Base-by-base conservation (phyloP, 495 filamentous ascomycete species). In the Xylaria flabelliformis region DNA sequence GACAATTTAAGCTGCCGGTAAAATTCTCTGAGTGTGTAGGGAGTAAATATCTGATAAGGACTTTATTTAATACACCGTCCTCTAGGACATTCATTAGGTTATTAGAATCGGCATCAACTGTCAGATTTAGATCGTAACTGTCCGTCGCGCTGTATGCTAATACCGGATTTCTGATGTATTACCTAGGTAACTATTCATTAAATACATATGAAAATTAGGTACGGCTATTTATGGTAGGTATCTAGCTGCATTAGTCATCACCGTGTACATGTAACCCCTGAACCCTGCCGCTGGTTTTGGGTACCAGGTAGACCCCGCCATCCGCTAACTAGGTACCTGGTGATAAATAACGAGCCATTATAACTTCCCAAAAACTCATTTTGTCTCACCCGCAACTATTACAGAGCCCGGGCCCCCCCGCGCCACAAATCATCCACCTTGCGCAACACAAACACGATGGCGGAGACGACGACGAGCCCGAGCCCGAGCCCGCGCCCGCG, bases 401-500 rank as follows among this genome's bases (percentile, higher is more conserved):
- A 21, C 17, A 55, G 21, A 51, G n/a, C 9, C 51, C 51, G 51
- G 51, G 51, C 2, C n/a, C 12, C 12, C 51, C 21, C 21, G 9
- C 21, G 51, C 51, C 51, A 59, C 56, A 17, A 59, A 36, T 6
- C 7, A 32, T 1, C 36, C 53, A 61, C 9, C 36, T 39, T 29
- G 53, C 42, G 41, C 41, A 21, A 65, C 24, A 39, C 39, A 42
- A 12, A 32, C 42, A 36, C 13, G 6, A 72, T 72, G 62, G 50
- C 70, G 29, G 62, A 71, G 36, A 53, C 63, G 39, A 48, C 62
- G n/a, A n/a, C n/a, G n/a, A n/a, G n/a, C n/a, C n/a, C n/a, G n/a
- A n/a, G n/a, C n/a, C n/a, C n/a, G 26, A 29, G 26, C 26, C 26
- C 26, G 32, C 48, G 34, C 51, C 36, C 69, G 50, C 91, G 91